phyloP scores from a whole-genome alignment of 805 yeast genomes.

The Priceomyces haplophilus region DNA sequence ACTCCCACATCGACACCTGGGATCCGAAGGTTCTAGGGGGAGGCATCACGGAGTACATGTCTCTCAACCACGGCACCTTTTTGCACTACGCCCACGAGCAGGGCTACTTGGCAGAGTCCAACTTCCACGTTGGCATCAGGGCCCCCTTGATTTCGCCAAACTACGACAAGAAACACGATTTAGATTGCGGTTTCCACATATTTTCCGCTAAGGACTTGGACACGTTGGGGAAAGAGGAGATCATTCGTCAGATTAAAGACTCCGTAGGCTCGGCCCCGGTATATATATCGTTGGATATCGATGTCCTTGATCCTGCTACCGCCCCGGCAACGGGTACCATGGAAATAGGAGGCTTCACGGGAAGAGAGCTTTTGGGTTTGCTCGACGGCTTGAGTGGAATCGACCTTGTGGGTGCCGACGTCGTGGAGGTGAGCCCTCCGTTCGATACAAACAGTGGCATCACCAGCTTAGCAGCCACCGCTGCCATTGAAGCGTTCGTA shows the following conservation, averaged over 20 bases:
- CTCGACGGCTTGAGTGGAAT: conserved; percentile 59
- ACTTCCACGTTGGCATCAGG: conserved; percentile 61
- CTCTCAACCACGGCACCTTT: conserved; percentile 66
- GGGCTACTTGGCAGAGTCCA: conserved; percentile 50
- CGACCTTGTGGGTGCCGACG: conserved; percentile 68
- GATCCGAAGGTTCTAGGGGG: conserved; percentile 63
- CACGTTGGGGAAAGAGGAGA: conserved; percentile 32
- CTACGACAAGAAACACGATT: conserved; percentile 43
- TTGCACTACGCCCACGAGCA: conserved; percentile 68
- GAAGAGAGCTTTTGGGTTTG: conserved; percentile 52
- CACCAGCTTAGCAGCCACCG: conserved; percentile 65
- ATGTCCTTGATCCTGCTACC: conserved; percentile 67
- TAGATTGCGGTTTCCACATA: conserved; percentile 46
- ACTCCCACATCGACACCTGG: conserved; percentile 72
- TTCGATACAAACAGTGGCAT: conserved; percentile 58
- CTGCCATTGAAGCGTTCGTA: conserved; percentile 51
- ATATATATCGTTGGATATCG: conserved; percentile 50
- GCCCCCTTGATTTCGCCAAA: conserved; percentile 53
- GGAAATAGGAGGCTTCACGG: conserved; percentile 64
- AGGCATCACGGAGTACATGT: conserved; percentile 55
- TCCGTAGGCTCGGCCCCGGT: conserved; percentile 40
- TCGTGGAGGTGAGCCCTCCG: conserved; percentile 72
- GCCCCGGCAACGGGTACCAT: conserved; percentile 83
- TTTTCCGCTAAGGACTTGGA: conserved; percentile 50
- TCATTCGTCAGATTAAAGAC: conserved; percentile 33